A percentile compares a stretch with the other conserved stretches of the same genome.
These are phyloP conservation scores for Amyloporia xantha DNA, from an alignment of 768 basidiomycete genomes.

Conservation along the genomic window DNA sequence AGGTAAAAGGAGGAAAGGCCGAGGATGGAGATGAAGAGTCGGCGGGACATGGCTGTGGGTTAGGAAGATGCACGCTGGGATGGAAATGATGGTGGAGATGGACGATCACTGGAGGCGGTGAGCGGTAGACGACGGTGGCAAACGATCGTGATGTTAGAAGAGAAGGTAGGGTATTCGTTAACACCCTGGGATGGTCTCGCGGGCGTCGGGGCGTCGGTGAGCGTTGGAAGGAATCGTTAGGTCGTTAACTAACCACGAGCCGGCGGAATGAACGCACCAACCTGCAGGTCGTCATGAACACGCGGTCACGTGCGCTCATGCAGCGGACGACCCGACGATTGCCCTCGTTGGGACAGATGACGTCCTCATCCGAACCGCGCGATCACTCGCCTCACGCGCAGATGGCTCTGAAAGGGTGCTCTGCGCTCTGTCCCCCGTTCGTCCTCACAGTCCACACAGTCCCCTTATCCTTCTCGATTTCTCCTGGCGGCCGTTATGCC, in stretches of 20 bases:
- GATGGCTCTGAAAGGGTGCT: no score
- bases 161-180: neutral
- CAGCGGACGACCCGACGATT: no score
- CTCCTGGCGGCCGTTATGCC: no score
- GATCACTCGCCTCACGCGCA: no score
- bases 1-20: neutral
- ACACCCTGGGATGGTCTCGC: neutral
- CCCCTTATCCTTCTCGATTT: no score
- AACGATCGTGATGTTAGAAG: neutral
- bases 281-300: constrained; percentile 2
- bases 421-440: no score
- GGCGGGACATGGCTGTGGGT: neutral
- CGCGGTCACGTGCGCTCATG: neutral
- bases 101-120: neutral
- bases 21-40: neutral
- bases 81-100: neutral
- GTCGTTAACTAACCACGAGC: neutral
- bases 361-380: no score
- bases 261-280: neutral
- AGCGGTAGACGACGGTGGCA: neutral
- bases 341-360: no score
- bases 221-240: neutral
- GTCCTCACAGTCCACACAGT: no score
- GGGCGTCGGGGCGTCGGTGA: neutral
- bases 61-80: neutral